These are phyloP conservation scores for Ophiostoma fasciatum DNA, from an alignment of 2,329 filamentous ascomycete species.

Conservation along the genomic window DNA sequence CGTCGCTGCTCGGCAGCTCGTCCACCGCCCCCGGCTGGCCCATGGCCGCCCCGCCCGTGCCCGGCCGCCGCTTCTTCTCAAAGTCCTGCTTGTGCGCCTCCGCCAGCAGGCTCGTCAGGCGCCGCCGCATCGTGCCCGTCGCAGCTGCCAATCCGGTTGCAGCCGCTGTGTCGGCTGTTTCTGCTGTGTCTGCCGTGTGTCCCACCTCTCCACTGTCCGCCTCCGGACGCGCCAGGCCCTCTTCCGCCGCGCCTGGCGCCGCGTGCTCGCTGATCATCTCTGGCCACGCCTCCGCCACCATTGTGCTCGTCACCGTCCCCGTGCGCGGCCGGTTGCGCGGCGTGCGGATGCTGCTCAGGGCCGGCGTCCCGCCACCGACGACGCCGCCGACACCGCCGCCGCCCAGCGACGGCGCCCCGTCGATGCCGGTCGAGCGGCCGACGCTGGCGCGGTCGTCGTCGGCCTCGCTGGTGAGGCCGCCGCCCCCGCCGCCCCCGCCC, in stretches of 20 bases:
- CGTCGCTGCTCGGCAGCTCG: slow-evolving; percentile 10
- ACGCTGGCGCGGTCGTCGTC: slow-evolving; percentile 12
- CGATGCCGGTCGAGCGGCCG: slow-evolving; percentile 12
- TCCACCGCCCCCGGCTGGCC: slow-evolving; percentile 1
- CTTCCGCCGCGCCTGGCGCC: no score
- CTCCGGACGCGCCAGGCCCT: no score
- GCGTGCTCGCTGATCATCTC: no score
- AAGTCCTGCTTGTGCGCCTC: slow-evolving; percentile 85
- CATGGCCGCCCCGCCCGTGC: neutral
- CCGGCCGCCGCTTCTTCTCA: slow-evolving; percentile 52
- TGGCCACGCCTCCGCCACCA: no score
- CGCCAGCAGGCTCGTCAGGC: slow-evolving; percentile 45
- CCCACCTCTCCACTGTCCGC: no score
- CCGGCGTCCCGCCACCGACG: neutral
- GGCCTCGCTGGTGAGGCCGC: no score
- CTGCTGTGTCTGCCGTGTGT: no score
- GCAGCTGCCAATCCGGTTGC: no score
- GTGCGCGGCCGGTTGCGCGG: neutral
- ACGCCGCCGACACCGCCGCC: neutral
- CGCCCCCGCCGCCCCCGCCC: slow-evolving; percentile 1
- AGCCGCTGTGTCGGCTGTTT: no score
- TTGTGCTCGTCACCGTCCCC: no score
- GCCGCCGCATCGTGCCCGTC: slow-evolving; percentile 16
- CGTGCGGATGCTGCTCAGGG: neutral
- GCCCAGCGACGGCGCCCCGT: slow-evolving; percentile 1